These are phyloP conservation scores for Tetrapisispora fleetii DNA, from an alignment of 805 yeast species.

Conservation along the genomic window DNA sequence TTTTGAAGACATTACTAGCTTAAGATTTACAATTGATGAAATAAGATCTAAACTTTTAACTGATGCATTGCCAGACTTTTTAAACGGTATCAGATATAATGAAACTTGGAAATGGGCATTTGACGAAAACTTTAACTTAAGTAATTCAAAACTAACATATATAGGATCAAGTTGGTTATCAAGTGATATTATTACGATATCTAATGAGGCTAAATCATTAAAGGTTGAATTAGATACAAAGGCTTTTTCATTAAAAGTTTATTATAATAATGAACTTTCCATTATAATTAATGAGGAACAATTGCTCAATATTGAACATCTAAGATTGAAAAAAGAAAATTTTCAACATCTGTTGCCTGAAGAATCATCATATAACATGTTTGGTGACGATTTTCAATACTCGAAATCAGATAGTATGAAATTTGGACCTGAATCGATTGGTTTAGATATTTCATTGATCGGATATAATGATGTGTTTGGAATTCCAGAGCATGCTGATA, in stretches of 20 bases:
- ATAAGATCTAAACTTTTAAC: slow-evolving; percentile 30
- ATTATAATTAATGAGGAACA: slow-evolving; percentile 58
- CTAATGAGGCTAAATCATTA: slow-evolving; percentile 23
- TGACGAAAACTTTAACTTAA: slow-evolving; percentile 6
- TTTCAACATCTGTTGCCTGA: slow-evolving; percentile 38
- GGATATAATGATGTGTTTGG: slow-evolving; percentile 68
- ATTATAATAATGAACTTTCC: slow-evolving; percentile 36
- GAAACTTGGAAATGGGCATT: slow-evolving; percentile 56
- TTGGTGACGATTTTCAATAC: slow-evolving; percentile 63
- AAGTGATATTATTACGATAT: slow-evolving; percentile 4
- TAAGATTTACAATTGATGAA: slow-evolving; percentile 65
- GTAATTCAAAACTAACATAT: slow-evolving; percentile 11
- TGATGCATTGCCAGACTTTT: slow-evolving; percentile 11
- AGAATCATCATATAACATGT: slow-evolving; percentile 59
- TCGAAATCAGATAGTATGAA: slow-evolving; percentile 55
- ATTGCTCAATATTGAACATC: slow-evolving; percentile 77
- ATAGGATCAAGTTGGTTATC: slow-evolving; percentile 4
- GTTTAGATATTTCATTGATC: slow-evolving; percentile 58
- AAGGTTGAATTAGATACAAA: slow-evolving; percentile 34
- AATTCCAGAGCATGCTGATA: slow-evolving; percentile 94
- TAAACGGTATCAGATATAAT: slow-evolving; percentile 45
- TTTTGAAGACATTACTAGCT: slow-evolving; percentile 39
- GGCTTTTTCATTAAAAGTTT: slow-evolving; percentile 34
- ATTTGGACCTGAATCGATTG: slow-evolving; percentile 85
- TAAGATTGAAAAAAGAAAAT: slow-evolving; percentile 40